These are phyloP conservation scores for Torrubiellomyces zombiae DNA, from an alignment of 2,329 filamentous ascomycete genomes.

Conservation along the genomic window DNA sequence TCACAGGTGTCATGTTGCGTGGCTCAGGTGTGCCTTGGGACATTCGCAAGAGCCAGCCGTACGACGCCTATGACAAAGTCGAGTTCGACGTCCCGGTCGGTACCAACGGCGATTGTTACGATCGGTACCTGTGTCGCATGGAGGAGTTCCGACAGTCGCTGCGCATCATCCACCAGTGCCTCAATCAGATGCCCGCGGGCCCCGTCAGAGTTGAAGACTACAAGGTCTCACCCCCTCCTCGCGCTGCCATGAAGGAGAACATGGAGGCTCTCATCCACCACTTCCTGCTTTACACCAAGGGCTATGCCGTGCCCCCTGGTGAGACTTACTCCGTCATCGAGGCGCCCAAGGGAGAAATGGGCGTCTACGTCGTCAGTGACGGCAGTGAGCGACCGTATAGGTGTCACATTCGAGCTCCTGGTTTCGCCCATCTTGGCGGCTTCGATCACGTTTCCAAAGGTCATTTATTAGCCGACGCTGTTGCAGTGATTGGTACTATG, in stretches of 20 bases:
- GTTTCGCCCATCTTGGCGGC: constrained; percentile 84
- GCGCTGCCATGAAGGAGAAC: constrained; percentile 99
- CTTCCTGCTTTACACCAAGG: constrained; percentile 97
- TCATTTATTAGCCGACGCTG: constrained; percentile 87
- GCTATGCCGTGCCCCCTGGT: constrained; percentile 88
- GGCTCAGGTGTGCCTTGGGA: constrained; percentile 95
- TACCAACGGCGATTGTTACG: constrained; percentile 96
- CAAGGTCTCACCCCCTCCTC: constrained; percentile 92
- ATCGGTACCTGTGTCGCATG: constrained; percentile 97
- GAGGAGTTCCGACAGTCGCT: constrained; percentile 98
- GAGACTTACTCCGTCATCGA: constrained; percentile 98
- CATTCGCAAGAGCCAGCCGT: constrained; percentile 89
- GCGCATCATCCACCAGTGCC: constrained; percentile 94
- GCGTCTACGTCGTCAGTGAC: constrained; percentile 88
- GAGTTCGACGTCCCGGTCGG: constrained; percentile 97
- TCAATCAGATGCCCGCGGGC: constrained; percentile 96
- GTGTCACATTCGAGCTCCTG: constrained; percentile 92
- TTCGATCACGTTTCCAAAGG: constrained; percentile 90
- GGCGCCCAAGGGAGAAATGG: constrained; percentile 99
- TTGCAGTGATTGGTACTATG: constrained; percentile 87
- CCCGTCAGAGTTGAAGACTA: constrained; percentile 95
- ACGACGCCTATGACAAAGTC: constrained; percentile 94
- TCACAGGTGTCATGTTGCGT: constrained; percentile 94
- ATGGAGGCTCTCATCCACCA: constrained; percentile 99
- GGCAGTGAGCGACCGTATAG: constrained; percentile 92